These are phyloP conservation scores for Mangifera indica DNA, from an alignment of 345 rosid genomes.

Conservation along the genomic window DNA sequence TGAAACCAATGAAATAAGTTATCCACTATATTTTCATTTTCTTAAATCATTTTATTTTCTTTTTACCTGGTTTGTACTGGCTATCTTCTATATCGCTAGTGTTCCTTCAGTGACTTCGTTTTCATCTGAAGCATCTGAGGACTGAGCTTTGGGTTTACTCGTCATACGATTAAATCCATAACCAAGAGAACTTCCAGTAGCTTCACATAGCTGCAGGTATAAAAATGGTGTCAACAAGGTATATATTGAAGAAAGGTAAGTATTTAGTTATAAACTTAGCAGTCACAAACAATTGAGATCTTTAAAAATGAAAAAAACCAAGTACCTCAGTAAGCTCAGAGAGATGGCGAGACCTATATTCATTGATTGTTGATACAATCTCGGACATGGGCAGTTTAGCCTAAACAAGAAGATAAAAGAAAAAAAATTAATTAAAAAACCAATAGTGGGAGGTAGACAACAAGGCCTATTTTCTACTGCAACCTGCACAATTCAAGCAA, in stretches of 20 bases:
- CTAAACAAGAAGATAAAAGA: slow-evolving; percentile 32
- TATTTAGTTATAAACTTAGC: neutral
- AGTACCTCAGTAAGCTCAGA: slow-evolving; percentile 90
- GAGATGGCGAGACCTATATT: slow-evolving; percentile 89
- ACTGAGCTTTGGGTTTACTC: slow-evolving; percentile 55
- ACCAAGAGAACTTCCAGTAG: slow-evolving; percentile 92
- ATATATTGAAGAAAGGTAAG: neutral
- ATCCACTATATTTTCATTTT: slow-evolving; percentile 25
- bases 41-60: neutral
- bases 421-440: neutral
- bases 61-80: neutral
- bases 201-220: slow-evolving; percentile 65
- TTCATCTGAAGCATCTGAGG: slow-evolving; percentile 67
- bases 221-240: neutral
- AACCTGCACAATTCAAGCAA: no score
- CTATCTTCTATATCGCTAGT: slow-evolving; percentile 50
- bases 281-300: neutral
- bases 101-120: slow-evolving; percentile 71
- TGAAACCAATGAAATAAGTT: slow-evolving; percentile 21
- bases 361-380: slow-evolving; percentile 87
- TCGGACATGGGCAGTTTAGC: slow-evolving; percentile 85
- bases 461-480: no score
- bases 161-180: slow-evolving; percentile 77
- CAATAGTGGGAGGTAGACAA: no score
- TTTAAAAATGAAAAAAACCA: neutral